Percentiles rank a stretch among this genome's conserved stretches.
Evolutionary conservation across 2,329 filamentous ascomycete species (phyloP).

Genomic region (Chaetothyriales sp.): DNA sequence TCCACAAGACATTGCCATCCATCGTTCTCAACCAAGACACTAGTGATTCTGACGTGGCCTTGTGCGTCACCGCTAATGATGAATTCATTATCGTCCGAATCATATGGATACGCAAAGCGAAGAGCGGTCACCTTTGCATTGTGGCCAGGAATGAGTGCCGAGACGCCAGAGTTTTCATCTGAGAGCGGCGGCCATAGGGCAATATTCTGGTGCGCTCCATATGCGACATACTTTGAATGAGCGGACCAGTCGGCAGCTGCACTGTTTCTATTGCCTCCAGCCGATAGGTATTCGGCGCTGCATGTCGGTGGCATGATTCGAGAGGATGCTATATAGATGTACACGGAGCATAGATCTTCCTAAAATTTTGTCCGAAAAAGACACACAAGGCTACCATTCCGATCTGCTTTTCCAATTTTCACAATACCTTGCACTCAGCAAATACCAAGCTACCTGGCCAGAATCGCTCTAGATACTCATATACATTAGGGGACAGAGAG

Average conservation of each 20-base stretch:
- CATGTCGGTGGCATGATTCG: neutral
- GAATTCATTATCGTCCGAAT: conserved; percentile 35
- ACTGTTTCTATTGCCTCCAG: conserved; percentile 81
- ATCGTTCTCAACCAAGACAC: conserved; percentile 6
- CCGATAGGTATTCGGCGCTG: conserved; percentile 45
- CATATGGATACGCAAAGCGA: conserved; percentile 46
- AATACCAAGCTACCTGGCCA: too few relatives aligned
- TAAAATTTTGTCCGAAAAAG: too few relatives aligned
- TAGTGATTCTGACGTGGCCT: conserved; percentile 56
- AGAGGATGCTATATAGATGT: too few relatives aligned
- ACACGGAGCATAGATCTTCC: too few relatives aligned
- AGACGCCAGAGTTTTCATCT: conserved; percentile 43
- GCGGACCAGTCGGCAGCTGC: conserved; percentile 79
- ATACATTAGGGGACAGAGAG: too few relatives aligned
- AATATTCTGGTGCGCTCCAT: conserved; percentile 77
- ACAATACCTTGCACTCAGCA: too few relatives aligned
- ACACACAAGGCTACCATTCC: neutral
- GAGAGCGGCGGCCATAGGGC: conserved; percentile 63
- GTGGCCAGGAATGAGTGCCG: conserved; percentile 59
- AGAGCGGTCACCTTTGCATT: conserved; percentile 69
- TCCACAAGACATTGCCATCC: conserved; percentile 35
- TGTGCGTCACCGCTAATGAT: conserved; percentile 75
- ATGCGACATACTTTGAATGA: conserved; percentile 59
- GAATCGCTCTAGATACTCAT: too few relatives aligned
- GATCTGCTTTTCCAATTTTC: neutral